A percentile compares a stretch with the other conserved stretches of the same genome.
Conservation (phyloP, 495 filamentous ascomycete genomes). For the Lasiosphaeris hirsuta region DNA sequence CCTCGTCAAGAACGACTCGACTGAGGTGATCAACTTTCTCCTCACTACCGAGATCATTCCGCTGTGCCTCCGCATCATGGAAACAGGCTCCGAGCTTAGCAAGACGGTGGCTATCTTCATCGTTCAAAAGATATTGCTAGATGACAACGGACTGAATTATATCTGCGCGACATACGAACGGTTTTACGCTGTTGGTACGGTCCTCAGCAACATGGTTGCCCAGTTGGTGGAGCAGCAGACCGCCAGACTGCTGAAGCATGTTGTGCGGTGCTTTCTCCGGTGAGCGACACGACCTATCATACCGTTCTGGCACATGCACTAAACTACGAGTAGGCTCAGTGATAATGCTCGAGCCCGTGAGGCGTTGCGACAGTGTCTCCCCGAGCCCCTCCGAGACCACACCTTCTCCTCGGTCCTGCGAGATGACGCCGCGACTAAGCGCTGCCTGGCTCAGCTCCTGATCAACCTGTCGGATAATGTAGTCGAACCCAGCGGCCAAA, state of each 20-base stretch:
- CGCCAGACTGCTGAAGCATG: slow-evolving; percentile 92
- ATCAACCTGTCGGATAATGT: slow-evolving; percentile 96
- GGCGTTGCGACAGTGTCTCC: slow-evolving; percentile 92
- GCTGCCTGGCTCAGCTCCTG: slow-evolving; percentile 90
- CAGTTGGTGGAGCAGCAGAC: slow-evolving; percentile 98
- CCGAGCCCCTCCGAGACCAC: slow-evolving; percentile 91
- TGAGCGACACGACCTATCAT: slow-evolving; percentile 39
- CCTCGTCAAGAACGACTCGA: slow-evolving; percentile 97
- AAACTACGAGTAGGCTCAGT: slow-evolving; percentile 59
- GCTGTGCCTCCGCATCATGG: slow-evolving; percentile 97
- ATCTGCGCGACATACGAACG: slow-evolving; percentile 99
- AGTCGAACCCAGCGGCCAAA: slow-evolving; percentile 53
- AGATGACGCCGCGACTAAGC: slow-evolving; percentile 96
- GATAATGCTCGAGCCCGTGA: slow-evolving; percentile 96
- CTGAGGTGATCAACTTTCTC: slow-evolving; percentile 98
- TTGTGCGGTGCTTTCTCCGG: slow-evolving; percentile 95
- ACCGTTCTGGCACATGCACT: slow-evolving; percentile 10
- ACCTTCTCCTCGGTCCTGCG: slow-evolving; percentile 96
- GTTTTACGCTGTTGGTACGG: slow-evolving; percentile 98
- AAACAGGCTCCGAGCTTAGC: slow-evolving; percentile 96
- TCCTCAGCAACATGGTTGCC: slow-evolving; percentile 97
- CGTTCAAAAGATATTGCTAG: slow-evolving; percentile 98
- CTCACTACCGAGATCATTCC: slow-evolving; percentile 99
- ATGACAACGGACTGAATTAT: slow-evolving; percentile 96
- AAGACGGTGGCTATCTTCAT: slow-evolving; percentile 99